Evolutionary conservation across 306 rosid species (phyloP), one percentile per base, ranked within the genome.

Genomic region (Mimosa pudica): DNA sequence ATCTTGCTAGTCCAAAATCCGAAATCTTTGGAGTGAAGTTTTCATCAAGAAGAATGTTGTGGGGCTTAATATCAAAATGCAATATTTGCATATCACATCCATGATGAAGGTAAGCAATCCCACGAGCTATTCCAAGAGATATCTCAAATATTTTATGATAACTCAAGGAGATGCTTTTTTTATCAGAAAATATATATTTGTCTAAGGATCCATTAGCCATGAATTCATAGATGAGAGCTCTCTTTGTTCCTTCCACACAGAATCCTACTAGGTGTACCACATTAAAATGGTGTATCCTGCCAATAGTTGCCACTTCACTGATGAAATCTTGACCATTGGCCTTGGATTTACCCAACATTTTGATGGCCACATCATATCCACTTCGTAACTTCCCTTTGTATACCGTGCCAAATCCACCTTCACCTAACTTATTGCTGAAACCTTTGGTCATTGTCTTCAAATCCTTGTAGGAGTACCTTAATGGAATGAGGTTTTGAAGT

Each of bases 291-390:
- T 57, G 63, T 2, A 57, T 57, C 2, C 8, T 57, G 0, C 63
- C 33, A 10, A 57, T 57, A 6, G 63, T 57, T 0, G 11, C 63
- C 63, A 57, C 12, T 18, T 18, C 63, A 13, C 77, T 87, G 2
- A 84, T 84, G 48, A 87, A 87, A 32, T 82, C 90, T 30, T 87
- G 68, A 0, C 83, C 85, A 38, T 87, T 67, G 7, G 52, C 67
- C 0, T 70, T 70, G 16, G 80, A 60, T 0, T 57, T 71, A 10
- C 64, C 77, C 10, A 85, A 80, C 14, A 80, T 18, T 71, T 82
- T 86, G 35, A 82, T 78, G 0, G 81, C 89, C 4, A 82, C 83
- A 0, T 24, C 0, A 11, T 75, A 58, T 47, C 80, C 78, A 45
- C 7, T 38, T 0, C 74, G 63, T 10, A 82, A 47, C 57, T 71